Base-by-base conservation (phyloP, 164 flowering plant genomes). In the Tinospora cordifolia region DNA sequence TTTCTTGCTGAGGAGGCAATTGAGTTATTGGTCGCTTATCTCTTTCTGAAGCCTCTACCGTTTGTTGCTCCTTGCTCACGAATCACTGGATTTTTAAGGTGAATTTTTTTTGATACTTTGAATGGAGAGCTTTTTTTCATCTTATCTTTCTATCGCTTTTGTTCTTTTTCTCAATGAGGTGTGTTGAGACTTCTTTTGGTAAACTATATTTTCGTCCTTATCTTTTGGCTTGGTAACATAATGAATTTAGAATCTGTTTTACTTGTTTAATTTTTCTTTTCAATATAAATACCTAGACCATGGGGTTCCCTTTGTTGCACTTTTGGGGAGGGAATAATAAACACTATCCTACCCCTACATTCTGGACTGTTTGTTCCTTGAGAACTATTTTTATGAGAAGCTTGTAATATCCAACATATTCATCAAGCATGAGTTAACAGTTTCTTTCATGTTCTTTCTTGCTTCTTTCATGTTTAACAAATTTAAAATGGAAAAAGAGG, bases 81-180 rank as follows among this genome's bases (percentile, higher is more conserved):
- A 69, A 81, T 94, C 65, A 80, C 89, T 75, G 99, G 99, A 71
- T 94, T 92, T 77, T 69, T 94, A 68, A 90, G 99, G 99, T 90
- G 72, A 3, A n/a, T 11, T 73, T 57, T 13, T 26, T 58, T 15
- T 11, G n/a, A 59, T 54, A 44, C 59, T 41, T 6, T 39, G 39
- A 44, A 22, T n/a, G 21, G 22, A 3, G 24, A n/a, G 24, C 25
- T 15, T 30, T 64, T 64, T 15, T 64, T 8, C 36, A 36, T 13
- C 1, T 64, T n/a, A n/a, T 30, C 36, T 30, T 30, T 4, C 36
- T 4, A 30, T 30, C 36, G 2, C 4, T 30, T 30, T 30, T 30
- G 3, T 30, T 30, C 36, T 4, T 30, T 30, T 30, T 30, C 36
- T 13, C 60, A 54, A 54, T 54, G 8, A 19, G 60, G n/a, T 54